Evolutionary conservation across 2,329 filamentous ascomycete genomes (phyloP).

Genomic region (Aspergillus transmontanensis): DNA sequence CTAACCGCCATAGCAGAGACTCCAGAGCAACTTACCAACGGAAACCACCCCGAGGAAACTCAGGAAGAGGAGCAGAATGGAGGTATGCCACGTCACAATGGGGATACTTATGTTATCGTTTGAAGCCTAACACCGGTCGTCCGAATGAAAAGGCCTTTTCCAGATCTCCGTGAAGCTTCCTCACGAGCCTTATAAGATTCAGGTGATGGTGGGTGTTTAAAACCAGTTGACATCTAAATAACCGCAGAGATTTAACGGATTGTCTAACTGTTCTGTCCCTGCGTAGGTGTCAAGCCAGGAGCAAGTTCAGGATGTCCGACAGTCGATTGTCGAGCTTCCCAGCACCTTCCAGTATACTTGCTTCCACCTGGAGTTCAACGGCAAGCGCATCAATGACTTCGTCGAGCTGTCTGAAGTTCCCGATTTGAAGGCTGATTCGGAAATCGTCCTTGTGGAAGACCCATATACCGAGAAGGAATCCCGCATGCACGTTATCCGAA

Average conservation of each 20-base stretch:
- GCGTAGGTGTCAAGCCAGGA: slow-evolving; percentile 83
- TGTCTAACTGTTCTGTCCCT: slow-evolving; percentile 16
- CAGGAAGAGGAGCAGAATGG: slow-evolving; percentile 40
- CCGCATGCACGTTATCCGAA: slow-evolving; percentile 86
- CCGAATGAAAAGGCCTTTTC: slow-evolving; percentile 54
- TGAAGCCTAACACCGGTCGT: background rate
- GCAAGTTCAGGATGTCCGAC: slow-evolving; percentile 94
- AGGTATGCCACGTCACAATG: slow-evolving; percentile 29
- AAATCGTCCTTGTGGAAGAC: slow-evolving; percentile 83
- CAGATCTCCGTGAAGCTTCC: slow-evolving; percentile 80
- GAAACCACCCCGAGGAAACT: slow-evolving; percentile 34
- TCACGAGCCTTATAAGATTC: slow-evolving; percentile 74
- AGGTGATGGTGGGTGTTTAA: slow-evolving; percentile 73
- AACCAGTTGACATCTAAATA: slow-evolving; percentile 10
- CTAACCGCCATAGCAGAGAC: slow-evolving; percentile 32
- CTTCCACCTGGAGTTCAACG: slow-evolving; percentile 93
- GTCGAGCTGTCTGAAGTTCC: slow-evolving; percentile 87
- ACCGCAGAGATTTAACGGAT: slow-evolving; percentile 20
- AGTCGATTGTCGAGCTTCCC: slow-evolving; percentile 92
- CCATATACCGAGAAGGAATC: slow-evolving; percentile 99
- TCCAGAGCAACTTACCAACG: slow-evolving; percentile 39
- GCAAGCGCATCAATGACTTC: slow-evolving; percentile 91
- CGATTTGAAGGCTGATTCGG: slow-evolving; percentile 73
- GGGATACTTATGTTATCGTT: background rate
- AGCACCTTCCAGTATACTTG: slow-evolving; percentile 96